Base-by-base conservation (phyloP, 2,329 filamentous ascomycete genomes). In the Podosphaera fusca region DNA sequence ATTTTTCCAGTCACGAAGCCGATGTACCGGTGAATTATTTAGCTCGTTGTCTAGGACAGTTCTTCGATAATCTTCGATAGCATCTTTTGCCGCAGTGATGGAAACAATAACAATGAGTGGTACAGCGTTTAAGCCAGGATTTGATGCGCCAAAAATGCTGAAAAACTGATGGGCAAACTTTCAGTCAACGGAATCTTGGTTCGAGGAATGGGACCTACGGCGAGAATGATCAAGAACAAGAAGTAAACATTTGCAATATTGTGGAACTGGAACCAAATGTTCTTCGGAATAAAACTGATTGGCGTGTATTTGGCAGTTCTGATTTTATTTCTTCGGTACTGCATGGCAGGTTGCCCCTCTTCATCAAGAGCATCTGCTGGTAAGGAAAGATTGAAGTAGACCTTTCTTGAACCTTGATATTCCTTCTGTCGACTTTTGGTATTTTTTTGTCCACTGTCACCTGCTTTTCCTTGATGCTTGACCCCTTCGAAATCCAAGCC, bases 201-300 rank as follows among this genome's bases (percentile, higher is more conserved):
- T 52, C 21, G 14, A 53, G 55, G 35, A 42, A 54, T 47, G 29
- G 40, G 51, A 77, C 89, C 76, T 82, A 96, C 92, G 66, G 84
- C 82, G 59, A 98, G 78, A 67, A 98, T 94, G 68, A 95, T 89
- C 65, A 90, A 78, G 72, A 96, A 95, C 64, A 96, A 75, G 77
- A 98, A 98, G 72, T 96, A 98, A 56, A 96, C 84, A 70, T 98
- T 98, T 67, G 92, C 92, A 65, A 98, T 84, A 67, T 96, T 96
- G 71, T 98, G 90, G 68, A 98, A 96, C 70, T 98, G 94, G 62
- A 94, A 87, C 81, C 84, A 98, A 66, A 98, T 68, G 70, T 98
- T 96, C 73, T 96, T 96, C 12, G 92, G 92, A 34, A 98, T 70
- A 70, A 98, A 98, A 59, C 86, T 94, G 61, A 98, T 70, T 7